Evolutionary conservation across 2,329 filamentous ascomycete genomes (phyloP), one percentile per base, ranked within the genome.

Genomic region (Zalaria obscura): DNA sequence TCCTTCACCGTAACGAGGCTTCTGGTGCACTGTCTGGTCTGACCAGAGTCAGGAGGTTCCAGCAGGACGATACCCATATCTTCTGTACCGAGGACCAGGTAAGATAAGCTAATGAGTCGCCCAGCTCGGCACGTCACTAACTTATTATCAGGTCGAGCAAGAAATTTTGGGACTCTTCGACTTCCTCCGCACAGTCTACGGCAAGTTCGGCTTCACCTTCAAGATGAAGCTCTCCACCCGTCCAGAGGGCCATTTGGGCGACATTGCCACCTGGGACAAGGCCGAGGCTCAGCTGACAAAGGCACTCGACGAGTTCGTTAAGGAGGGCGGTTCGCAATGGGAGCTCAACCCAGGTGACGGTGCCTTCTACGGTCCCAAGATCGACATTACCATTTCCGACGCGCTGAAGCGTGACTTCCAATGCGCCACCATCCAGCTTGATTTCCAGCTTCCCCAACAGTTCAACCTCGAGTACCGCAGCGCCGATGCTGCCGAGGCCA

Each of bases 281-380:
- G 91, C 91, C 31, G 91, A 98, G 64, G 71, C 68, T 10, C 85
- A 83, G 59, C 72, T 98, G 39, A 80, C 78, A 55, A 72, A 79
- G 46, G 85, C 88, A 11, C 71, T 98, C 38, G 75, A 91, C 49
- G 73, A 79, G 47, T 96, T 95, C 61, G 72, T 76, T 43, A 65
- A 64, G 18, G 60, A 64, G 38, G 68, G 68, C 40, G 75, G 80
- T 45, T 72, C 78, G 29, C 69, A 78, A 48, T 98, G 91, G 91
- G 82, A 85, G 60, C 70, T 94, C 40, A 94, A 96, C 63, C 82
- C 86, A 45, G 91, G 89, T 43, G 91, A 98, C 54, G 91, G 91
- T 57, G 91, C 91, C 40, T 98, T 96, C 67, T 98, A 98, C 61
- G 91, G 91, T 2, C 91, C 91, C 40, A 98, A 98, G 75, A 94